phyloP scores from a whole-genome alignment of 1,284 basidiomycete genomes.

The Malassezia equina region DNA sequence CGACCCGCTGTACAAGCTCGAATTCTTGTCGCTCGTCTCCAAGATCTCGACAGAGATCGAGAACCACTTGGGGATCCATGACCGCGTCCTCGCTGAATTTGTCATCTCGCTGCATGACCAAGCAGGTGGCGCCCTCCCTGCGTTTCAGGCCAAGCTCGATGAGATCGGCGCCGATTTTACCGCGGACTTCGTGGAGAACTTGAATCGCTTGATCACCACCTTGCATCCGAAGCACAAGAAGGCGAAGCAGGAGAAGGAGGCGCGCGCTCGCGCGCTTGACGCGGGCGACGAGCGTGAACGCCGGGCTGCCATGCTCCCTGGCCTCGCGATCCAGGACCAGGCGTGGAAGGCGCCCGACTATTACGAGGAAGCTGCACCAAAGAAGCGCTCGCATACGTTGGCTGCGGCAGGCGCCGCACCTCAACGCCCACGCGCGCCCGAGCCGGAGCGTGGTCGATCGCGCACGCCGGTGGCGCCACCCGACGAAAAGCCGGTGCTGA shows the following conservation, averaged over 20 bases:
- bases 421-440: neutral
- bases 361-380: slow-evolving; percentile 1
- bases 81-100: slow-evolving; percentile 90
- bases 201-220: slow-evolving; percentile 84
- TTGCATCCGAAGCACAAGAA: slow-evolving; percentile 80
- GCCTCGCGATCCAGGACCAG: slow-evolving; percentile 72
- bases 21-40: slow-evolving; percentile 39
- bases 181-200: slow-evolving; percentile 75
- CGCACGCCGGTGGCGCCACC: neutral
- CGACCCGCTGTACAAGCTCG: slow-evolving; percentile 44
- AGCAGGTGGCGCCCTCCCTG: slow-evolving; percentile 58
- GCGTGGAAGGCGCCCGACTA: slow-evolving; percentile 51
- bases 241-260: slow-evolving; percentile 10
- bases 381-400: neutral
- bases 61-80: slow-evolving; percentile 58
- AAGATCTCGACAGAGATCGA: slow-evolving; percentile 47
- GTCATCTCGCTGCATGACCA: slow-evolving; percentile 82
- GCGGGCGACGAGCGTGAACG: slow-evolving; percentile 55
- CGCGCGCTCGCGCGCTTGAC: slow-evolving; percentile 30
- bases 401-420: neutral
- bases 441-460: neutral
- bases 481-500: slow-evolving; percentile 72
- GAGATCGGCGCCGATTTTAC: slow-evolving; percentile 77
- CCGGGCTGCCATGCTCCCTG: slow-evolving; percentile 58
- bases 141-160: slow-evolving; percentile 73